phyloP scores from a whole-genome alignment of 1,139 yeast species.

The Pichia sp. region DNA sequence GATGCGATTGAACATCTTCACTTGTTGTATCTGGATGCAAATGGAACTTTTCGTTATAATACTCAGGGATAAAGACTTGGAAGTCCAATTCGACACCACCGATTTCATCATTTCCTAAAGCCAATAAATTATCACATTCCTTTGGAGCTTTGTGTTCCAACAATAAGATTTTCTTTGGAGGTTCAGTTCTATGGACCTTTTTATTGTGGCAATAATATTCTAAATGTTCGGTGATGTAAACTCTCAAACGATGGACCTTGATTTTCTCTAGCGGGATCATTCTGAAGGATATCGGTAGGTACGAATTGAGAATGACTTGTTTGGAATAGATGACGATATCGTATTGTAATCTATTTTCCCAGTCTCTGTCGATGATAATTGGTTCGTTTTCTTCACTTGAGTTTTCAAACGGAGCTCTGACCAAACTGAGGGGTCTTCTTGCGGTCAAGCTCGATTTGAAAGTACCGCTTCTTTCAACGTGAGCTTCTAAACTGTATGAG shows the following conservation, averaged over 20 bases:
- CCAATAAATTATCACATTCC: slow-evolving; percentile 39
- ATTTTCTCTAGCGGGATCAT: slow-evolving; percentile 88
- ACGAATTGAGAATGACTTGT: slow-evolving; percentile 78
- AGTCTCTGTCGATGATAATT: slow-evolving; percentile 81
- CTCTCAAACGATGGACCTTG: slow-evolving; percentile 78
- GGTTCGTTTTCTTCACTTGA: slow-evolving; percentile 92
- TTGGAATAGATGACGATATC: slow-evolving; percentile 91
- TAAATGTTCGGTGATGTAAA: slow-evolving; percentile 82
- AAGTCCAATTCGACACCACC: slow-evolving; percentile 72
- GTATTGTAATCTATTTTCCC: slow-evolving; percentile 91
- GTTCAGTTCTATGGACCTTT: slow-evolving; percentile 90
- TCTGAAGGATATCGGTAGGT: slow-evolving; percentile 79
- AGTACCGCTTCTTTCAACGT: slow-evolving; percentile 74
- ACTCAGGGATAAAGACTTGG: slow-evolving; percentile 75
- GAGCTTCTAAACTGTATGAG: slow-evolving; percentile 64
- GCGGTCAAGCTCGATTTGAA: slow-evolving; percentile 77
- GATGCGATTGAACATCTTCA: slow-evolving; percentile 78
- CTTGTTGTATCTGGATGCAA: slow-evolving; percentile 84
- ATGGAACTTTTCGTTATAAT: slow-evolving; percentile 45
- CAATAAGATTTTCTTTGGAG: slow-evolving; percentile 73
- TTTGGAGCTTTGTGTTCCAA: slow-evolving; percentile 74
- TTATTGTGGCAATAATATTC: slow-evolving; percentile 86
- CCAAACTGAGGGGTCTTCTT: slow-evolving; percentile 58
- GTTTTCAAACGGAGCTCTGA: slow-evolving; percentile 75
- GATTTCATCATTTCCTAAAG: slow-evolving; percentile 40